Conservation (phyloP, 2,329 filamentous ascomycete genomes). For the Trichoderma koningiopsis region DNA sequence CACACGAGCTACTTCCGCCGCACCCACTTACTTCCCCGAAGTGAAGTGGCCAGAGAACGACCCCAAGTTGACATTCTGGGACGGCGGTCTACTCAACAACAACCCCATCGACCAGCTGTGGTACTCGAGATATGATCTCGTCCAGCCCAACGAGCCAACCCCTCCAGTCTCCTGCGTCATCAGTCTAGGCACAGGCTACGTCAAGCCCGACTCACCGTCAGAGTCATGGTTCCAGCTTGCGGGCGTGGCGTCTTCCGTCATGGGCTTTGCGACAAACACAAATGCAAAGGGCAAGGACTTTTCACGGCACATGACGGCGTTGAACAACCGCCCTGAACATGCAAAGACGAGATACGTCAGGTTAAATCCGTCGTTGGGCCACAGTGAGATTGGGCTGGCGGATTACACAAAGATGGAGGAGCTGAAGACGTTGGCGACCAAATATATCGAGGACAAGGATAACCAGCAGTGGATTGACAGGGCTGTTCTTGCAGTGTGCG, state of each 20-base stretch:
- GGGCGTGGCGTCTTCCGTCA: constrained; percentile 12
- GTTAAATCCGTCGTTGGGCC: constrained; percentile 1
- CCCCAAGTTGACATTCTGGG: constrained; percentile 14
- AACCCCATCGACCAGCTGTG: constrained; percentile 23
- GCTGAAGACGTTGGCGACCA: constrained; percentile 7
- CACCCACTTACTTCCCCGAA: constrained; percentile 18
- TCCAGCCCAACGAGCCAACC: background rate
- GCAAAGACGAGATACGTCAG: constrained; percentile 1
- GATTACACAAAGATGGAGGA: constrained; percentile 21
- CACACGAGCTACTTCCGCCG: constrained; percentile 13
- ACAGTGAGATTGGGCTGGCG: constrained; percentile 5
- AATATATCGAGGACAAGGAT: background rate
- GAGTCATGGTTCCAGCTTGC: constrained; percentile 16
- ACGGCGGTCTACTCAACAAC: constrained; percentile 18
- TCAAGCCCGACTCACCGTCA: constrained; percentile 2
- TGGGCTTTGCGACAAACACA: constrained; percentile 18
- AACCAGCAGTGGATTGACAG: constrained; percentile 16
- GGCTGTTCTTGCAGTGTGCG: constrained; percentile 16
- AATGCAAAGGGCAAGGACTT: constrained; percentile 22
- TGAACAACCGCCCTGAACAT: constrained; percentile 6
- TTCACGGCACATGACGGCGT: constrained; percentile 15
- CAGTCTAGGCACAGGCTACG: constrained; percentile 14
- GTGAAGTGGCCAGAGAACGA: constrained; percentile 1
- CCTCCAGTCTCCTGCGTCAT: constrained; percentile 9
- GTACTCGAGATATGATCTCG: constrained; percentile 18